These are phyloP conservation scores for Daldinia vernicosa DNA, from an alignment of 495 filamentous ascomycete species.

Conservation along the genomic window DNA sequence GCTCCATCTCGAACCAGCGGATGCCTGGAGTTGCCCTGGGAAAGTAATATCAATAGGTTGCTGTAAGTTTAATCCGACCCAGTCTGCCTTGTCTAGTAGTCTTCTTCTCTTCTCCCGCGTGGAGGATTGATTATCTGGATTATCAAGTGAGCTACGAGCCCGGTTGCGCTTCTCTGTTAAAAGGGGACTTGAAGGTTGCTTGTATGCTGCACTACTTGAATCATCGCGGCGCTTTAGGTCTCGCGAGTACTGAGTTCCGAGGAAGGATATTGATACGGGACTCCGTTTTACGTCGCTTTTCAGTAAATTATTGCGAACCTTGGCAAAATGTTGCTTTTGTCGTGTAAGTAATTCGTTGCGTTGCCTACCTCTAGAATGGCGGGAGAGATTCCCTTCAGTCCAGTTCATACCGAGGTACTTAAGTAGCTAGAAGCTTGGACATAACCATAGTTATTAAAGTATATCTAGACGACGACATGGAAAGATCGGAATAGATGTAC, in stretches of 20 bases:
- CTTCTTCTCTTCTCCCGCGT: conserved; percentile 35
- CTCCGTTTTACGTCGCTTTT: conserved; percentile 24
- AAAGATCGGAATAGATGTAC: conserved; percentile 1
- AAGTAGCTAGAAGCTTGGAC: neutral
- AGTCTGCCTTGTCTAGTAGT: conserved; percentile 43
- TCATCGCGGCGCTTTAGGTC: neutral
- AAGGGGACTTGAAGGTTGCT: conserved; percentile 19
- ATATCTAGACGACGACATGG: neutral
- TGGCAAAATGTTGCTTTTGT: conserved; percentile 56
- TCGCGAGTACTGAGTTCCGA: conserved; percentile 17
- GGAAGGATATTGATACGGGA: conserved; percentile 43
- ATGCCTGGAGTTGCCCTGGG: conserved; percentile 36
- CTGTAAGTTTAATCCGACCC: conserved; percentile 44
- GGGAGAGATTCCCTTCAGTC: conserved; percentile 56
- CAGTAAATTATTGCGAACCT: conserved; percentile 43
- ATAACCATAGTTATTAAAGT: conserved; percentile 16
- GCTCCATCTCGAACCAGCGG: conserved; percentile 38
- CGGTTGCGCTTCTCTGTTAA: conserved; percentile 24
- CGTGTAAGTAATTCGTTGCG: conserved; percentile 48
- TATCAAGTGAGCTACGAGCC: neutral
- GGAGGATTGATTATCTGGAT: conserved; percentile 8
- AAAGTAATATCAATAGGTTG: conserved; percentile 44
- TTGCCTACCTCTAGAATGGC: conserved; percentile 46
- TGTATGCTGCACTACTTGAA: neutral
- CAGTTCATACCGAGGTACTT: conserved; percentile 58